phyloP scores from a whole-genome alignment of 2,329 filamentous ascomycete genomes.

The Chrysosphaeria jannelii region DNA sequence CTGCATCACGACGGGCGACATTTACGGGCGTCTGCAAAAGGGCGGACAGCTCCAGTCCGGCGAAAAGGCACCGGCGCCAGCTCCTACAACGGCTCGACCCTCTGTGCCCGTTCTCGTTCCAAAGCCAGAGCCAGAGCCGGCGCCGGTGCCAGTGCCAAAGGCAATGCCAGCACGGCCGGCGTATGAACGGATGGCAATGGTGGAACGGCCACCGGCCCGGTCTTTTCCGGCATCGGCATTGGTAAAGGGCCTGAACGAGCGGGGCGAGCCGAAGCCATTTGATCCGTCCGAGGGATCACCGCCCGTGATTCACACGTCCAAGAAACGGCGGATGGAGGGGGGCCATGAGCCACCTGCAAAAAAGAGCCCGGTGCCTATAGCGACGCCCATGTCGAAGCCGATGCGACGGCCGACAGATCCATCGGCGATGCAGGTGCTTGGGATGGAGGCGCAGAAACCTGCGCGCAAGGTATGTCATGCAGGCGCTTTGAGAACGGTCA shows the following conservation, averaged over 20 bases:
- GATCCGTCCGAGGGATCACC: slow-evolving; percentile 4
- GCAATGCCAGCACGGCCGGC: too few species aligned
- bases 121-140: slow-evolving; percentile 1
- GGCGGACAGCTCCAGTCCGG: slow-evolving; percentile 1
- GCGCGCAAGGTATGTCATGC: slow-evolving; percentile 4
- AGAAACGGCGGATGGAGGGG: slow-evolving; percentile 12
- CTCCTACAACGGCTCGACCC: slow-evolving; percentile 1
- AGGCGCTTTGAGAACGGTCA: slow-evolving; percentile 1
- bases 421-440: slow-evolving; percentile 20
- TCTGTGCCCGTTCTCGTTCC: not conserved
- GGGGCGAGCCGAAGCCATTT: slow-evolving; percentile 6
- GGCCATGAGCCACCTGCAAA: too few species aligned
- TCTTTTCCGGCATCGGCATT: too few species aligned
- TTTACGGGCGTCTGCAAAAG: slow-evolving; percentile 16
- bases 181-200: too few species aligned
- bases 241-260: too few species aligned
- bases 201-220: too few species aligned
- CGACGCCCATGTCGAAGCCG: too few species aligned
- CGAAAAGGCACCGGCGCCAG: not conserved
- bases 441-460: slow-evolving; percentile 10
- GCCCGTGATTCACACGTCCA: slow-evolving; percentile 10
- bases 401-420: slow-evolving; percentile 12
- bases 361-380: too few species aligned
- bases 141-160: slow-evolving; percentile 6
- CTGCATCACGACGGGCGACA: slow-evolving; percentile 41